A percentile compares a stretch with the other conserved stretches of the same genome.
These are phyloP conservation scores for Dendrobium catenatum DNA, from an alignment of 106 monocot genomes.

Conservation along the genomic window DNA sequence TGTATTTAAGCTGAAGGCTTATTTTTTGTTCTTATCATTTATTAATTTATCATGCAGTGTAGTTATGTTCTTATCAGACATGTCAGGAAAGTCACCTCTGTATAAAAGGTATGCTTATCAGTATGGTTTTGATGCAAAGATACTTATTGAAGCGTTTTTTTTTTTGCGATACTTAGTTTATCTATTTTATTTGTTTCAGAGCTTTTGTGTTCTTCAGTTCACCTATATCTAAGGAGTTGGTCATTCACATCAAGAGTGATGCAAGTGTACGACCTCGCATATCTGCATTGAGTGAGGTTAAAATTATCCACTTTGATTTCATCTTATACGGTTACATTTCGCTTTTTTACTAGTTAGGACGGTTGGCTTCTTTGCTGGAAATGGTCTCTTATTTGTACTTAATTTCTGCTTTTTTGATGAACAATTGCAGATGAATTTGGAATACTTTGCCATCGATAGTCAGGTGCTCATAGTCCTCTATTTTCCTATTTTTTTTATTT, in stretches of 20 bases:
- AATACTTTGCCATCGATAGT: slow-evolving; percentile 95
- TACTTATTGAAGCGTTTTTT: background rate
- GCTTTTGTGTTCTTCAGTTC: slow-evolving; percentile 99
- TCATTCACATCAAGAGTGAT: slow-evolving; percentile 70
- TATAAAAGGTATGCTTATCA: slow-evolving; percentile 79
- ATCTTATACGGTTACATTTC: background rate
- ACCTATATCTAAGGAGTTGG: slow-evolving; percentile 66
- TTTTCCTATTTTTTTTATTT: slow-evolving; percentile 5
- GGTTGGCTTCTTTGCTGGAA: background rate
- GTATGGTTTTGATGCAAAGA: background rate
- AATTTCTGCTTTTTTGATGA: slow-evolving; percentile 11
- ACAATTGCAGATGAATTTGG: slow-evolving; percentile 90
- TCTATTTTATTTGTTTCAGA: slow-evolving; percentile 34
- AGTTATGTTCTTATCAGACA: slow-evolving; percentile 11
- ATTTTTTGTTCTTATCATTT: background rate
- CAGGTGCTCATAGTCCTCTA: slow-evolving; percentile 46
- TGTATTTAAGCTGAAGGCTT: background rate
- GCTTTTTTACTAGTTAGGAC: slow-evolving; percentile 6
- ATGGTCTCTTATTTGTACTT: background rate
- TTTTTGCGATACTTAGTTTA: background rate
- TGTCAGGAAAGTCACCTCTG: slow-evolving; percentile 7
- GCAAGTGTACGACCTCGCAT: slow-evolving; percentile 80
- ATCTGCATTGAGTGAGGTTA: slow-evolving; percentile 93
- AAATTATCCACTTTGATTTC: slow-evolving; percentile 4
- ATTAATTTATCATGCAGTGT: slow-evolving; percentile 6